Evolutionary conservation across 306 rosid species (phyloP).

Genomic region (Vigna reflexopilosa): DNA sequence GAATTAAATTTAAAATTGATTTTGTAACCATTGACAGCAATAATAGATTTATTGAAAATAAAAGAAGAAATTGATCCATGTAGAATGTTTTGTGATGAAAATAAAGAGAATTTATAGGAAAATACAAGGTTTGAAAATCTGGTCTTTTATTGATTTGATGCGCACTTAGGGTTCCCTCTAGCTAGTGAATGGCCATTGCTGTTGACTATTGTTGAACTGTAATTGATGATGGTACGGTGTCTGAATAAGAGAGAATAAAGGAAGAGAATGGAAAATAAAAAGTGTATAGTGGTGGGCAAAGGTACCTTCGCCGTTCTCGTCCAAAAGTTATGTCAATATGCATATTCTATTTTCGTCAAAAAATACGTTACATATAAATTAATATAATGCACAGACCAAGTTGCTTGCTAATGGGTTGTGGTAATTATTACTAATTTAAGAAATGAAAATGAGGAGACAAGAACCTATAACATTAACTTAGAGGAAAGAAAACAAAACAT

Average conservation of each 20-base stretch:
- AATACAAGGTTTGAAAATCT: not conserved
- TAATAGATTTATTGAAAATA: no score
- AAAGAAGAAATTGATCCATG: no score
- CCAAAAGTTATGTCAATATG: conserved; percentile 35
- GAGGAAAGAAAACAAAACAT: not conserved
- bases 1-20: no score
- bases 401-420: not conserved
- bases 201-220: not conserved
- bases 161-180: conserved; percentile 22
- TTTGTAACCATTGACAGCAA: no score
- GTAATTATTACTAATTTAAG: conserved; percentile 23
- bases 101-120: no score
- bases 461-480: not conserved
- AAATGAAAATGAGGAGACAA: not conserved
- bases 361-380: not conserved
- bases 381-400: not conserved
- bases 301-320: conserved; percentile 37
- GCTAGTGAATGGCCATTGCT: conserved; percentile 1
- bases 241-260: conserved; percentile 26
- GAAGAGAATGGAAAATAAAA: not conserved
- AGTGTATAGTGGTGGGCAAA: conserved; percentile 34
- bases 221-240: conserved; percentile 23
- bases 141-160: conserved; percentile 38
- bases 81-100: no score
- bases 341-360: conserved; percentile 24